phyloP scores from a whole-genome alignment of 169 alveolate species.

The Plasmodium vivax region DNA sequence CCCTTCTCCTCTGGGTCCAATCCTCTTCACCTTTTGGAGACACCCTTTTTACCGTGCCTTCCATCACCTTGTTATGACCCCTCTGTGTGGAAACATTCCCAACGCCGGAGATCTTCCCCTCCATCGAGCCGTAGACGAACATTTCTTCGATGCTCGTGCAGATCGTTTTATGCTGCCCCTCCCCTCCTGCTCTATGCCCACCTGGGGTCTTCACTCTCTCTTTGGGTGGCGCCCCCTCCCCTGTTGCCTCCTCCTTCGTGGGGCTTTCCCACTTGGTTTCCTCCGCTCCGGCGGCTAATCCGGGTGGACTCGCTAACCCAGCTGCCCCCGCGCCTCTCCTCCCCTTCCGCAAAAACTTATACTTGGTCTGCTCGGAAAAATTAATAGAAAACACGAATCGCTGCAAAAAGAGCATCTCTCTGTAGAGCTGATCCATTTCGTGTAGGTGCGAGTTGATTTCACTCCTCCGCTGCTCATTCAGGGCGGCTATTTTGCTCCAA shows the following conservation, averaged over 20 bases:
- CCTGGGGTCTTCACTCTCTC: neutral
- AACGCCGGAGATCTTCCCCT: neutral
- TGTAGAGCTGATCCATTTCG: neutral
- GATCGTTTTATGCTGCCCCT: neutral
- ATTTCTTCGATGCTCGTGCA: neutral
- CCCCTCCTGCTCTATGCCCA: neutral
- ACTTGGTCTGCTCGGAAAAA: slow-evolving; percentile 40
- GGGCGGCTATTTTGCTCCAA: slow-evolving; percentile 6
- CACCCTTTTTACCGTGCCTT: neutral
- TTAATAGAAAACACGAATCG: slow-evolving; percentile 21
- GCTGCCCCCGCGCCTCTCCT: neutral
- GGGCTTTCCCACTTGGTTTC: neutral
- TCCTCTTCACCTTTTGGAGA: neutral
- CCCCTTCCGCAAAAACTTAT: slow-evolving; percentile 23
- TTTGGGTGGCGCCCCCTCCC: neutral
- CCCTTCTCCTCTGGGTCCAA: neutral
- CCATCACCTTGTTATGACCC: neutral
- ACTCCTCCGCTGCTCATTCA: slow-evolving; percentile 28
- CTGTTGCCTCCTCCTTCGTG: neutral
- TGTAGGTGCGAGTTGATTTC: slow-evolving; percentile 17
- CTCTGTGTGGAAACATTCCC: neutral
- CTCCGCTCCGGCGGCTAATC: neutral
- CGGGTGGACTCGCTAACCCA: neutral
- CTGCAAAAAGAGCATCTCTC: slow-evolving; percentile 9
- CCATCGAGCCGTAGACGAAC: neutral